Percentiles rank a stretch among this genome's conserved stretches.
These are phyloP conservation scores for Solanum chacoense DNA, from an alignment of 305 asterid species.

Conservation along the genomic window DNA sequence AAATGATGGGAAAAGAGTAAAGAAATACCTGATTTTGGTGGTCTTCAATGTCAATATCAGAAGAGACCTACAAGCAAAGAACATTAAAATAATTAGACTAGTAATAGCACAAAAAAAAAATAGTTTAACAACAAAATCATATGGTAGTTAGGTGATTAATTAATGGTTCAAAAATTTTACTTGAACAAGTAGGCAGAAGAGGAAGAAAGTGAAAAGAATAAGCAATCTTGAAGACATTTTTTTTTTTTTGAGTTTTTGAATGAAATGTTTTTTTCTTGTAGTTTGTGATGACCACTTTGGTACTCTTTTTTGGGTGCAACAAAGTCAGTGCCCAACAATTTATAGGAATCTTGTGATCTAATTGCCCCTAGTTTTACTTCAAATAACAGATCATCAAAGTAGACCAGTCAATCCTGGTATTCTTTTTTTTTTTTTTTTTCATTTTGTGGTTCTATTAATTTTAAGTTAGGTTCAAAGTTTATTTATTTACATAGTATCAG, in stretches of 20 bases:
- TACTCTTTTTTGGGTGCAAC: background rate
- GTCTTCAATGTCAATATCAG: constrained; percentile 30
- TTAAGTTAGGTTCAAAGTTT: no score
- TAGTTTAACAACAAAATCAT: background rate
- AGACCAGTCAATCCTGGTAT: background rate
- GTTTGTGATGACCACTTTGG: background rate
- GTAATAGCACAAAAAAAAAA: background rate
- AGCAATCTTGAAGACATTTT: constrained; percentile 30
- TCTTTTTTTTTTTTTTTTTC: no score
- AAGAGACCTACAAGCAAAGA: constrained; percentile 31
- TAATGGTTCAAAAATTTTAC: constrained; percentile 5
- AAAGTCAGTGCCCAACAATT: background rate
- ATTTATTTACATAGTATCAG: no score
- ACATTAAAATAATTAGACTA: background rate
- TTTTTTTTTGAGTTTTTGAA: background rate
- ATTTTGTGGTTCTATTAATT: no score
- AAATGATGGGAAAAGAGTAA: constrained; percentile 1
- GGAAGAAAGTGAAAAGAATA: constrained; percentile 20
- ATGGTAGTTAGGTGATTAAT: background rate
- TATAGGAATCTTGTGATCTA: background rate
- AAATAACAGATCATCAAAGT: background rate
- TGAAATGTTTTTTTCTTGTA: background rate
- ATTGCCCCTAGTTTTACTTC: background rate
- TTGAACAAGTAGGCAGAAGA: constrained; percentile 30
- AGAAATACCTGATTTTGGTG: constrained; percentile 12